Evolutionary conservation across 2,329 filamentous ascomycete species (phyloP).

Genomic region (Lasiodiplodia sp.): DNA sequence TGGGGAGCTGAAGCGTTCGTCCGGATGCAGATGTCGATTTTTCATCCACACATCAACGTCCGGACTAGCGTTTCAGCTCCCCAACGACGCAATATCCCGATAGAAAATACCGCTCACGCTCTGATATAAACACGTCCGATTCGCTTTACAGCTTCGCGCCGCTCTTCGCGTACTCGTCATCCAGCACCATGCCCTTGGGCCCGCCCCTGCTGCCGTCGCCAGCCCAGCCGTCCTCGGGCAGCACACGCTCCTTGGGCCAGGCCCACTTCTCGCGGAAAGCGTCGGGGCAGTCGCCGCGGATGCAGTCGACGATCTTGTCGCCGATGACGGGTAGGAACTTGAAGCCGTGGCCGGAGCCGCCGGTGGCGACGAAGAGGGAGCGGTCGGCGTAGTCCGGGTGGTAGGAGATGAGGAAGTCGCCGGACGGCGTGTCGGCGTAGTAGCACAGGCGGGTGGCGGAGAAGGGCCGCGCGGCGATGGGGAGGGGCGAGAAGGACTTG

Average conservation of each 20-base stretch:
- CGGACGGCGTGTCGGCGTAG: constrained; percentile 64
- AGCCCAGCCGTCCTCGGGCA: constrained; percentile 44
- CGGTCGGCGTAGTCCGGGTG: constrained; percentile 58
- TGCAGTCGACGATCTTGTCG: constrained; percentile 60
- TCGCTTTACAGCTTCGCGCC: constrained; percentile 34
- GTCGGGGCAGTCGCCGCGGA: constrained; percentile 50
- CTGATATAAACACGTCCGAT: not conserved
- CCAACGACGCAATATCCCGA: not conserved
- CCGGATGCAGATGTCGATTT: not conserved
- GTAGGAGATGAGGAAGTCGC: constrained; percentile 62
- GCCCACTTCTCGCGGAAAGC: constrained; percentile 69
- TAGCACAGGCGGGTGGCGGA: constrained; percentile 59
- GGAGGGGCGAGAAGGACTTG: constrained; percentile 28
- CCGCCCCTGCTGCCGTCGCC: constrained; percentile 50
- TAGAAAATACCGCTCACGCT: not conserved
- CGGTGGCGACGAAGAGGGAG: constrained; percentile 64
- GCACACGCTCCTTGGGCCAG: constrained; percentile 52
- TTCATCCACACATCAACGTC: not conserved
- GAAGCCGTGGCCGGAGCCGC: constrained; percentile 68
- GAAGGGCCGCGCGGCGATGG: constrained; percentile 51
- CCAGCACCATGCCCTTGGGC: constrained; percentile 47
- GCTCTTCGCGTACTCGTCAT: constrained; percentile 49
- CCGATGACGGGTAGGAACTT: constrained; percentile 68
- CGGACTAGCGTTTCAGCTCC: not conserved
- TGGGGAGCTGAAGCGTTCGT: not conserved